phyloP scores from a whole-genome alignment of 805 yeast genomes.

The Scheffersomyces coipomensis region DNA sequence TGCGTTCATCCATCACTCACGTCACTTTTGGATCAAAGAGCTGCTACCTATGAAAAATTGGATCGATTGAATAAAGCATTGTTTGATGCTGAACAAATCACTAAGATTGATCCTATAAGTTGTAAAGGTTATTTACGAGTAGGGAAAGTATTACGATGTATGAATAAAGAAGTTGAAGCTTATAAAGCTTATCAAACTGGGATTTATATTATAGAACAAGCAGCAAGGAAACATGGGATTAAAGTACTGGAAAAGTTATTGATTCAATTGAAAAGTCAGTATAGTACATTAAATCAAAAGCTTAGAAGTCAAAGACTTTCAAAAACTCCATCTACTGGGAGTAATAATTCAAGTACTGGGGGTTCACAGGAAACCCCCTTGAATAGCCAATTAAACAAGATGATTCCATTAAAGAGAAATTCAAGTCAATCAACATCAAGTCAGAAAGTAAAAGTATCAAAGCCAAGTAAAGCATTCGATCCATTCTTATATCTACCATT shows the following conservation, averaged over 20 bases:
- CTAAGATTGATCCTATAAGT: conserved; percentile 40
- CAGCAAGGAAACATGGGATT: conserved; percentile 21
- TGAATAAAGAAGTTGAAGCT: conserved; percentile 31
- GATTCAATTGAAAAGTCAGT: conserved; percentile 20
- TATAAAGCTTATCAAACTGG: conserved; percentile 37
- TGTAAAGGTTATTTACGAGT: conserved; percentile 50
- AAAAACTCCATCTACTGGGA: conserved; percentile 1
- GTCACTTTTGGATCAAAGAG: conserved; percentile 42
- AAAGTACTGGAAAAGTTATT: conserved; percentile 32
- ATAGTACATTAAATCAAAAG: conserved; percentile 17
- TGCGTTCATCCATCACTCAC: conserved; percentile 35
- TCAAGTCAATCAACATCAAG: background rate
- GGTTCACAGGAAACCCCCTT: background rate
- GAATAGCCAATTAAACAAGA: conserved; percentile 9
- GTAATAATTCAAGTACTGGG: background rate
- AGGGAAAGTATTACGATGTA: conserved; percentile 31
- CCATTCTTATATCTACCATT: conserved; percentile 25
- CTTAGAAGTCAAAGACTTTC: conserved; percentile 14
- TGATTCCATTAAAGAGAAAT: conserved; percentile 18
- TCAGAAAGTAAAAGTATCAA: background rate
- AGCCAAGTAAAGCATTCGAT: conserved; percentile 12
- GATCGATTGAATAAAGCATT: conserved; percentile 28
- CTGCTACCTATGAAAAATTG: conserved; percentile 49
- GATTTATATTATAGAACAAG: conserved; percentile 30
- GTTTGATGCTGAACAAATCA: conserved; percentile 33